Conservation (phyloP, 2,329 filamentous ascomycete species). For the Furcasterigmium sp. region DNA sequence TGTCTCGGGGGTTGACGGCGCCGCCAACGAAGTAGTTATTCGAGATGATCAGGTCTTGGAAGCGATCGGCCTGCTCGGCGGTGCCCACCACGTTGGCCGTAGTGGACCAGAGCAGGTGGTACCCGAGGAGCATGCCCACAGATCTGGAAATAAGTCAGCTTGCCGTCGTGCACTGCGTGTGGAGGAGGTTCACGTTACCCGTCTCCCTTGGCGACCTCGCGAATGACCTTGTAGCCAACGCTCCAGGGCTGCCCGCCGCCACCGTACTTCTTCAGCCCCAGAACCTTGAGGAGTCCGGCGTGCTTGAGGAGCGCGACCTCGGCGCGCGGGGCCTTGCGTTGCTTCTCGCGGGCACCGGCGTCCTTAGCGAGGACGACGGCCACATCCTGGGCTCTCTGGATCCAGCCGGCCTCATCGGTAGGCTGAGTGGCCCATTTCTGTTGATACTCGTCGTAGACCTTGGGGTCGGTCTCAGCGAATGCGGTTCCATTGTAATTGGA, state of each 20-base stretch:
- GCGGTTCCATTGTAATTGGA: too few species aligned
- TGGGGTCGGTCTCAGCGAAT: constrained; percentile 32
- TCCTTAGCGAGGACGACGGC: constrained; percentile 27
- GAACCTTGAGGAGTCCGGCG: constrained; percentile 30
- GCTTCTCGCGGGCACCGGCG: constrained; percentile 26
- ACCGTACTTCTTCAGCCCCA: constrained; percentile 33
- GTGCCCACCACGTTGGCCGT: constrained; percentile 57
- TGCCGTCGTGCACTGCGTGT: too few species aligned
- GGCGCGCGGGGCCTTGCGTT: constrained; percentile 32
- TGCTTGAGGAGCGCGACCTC: constrained; percentile 35
- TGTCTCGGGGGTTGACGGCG: constrained; percentile 61
- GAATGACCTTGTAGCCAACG: constrained; percentile 52
- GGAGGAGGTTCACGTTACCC: too few species aligned
- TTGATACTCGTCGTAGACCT: constrained; percentile 29
- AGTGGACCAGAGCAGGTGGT: constrained; percentile 59
- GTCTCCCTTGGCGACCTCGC: constrained; percentile 59
- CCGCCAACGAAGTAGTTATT: constrained; percentile 65
- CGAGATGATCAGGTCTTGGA: constrained; percentile 50
- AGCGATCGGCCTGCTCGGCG: constrained; percentile 51
- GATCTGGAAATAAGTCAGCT: constrained; percentile 27
- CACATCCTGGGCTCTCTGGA: constrained; percentile 32
- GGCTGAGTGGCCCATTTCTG: constrained; percentile 28
- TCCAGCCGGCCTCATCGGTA: constrained; percentile 24
- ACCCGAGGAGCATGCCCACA: constrained; percentile 60
- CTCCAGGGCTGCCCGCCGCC: constrained; percentile 38